Percentiles rank a stretch among this genome's conserved stretches.
phyloP scores from a whole-genome alignment of 1,284 basidiomycete species.

The Austroboletus rostrupii region DNA sequence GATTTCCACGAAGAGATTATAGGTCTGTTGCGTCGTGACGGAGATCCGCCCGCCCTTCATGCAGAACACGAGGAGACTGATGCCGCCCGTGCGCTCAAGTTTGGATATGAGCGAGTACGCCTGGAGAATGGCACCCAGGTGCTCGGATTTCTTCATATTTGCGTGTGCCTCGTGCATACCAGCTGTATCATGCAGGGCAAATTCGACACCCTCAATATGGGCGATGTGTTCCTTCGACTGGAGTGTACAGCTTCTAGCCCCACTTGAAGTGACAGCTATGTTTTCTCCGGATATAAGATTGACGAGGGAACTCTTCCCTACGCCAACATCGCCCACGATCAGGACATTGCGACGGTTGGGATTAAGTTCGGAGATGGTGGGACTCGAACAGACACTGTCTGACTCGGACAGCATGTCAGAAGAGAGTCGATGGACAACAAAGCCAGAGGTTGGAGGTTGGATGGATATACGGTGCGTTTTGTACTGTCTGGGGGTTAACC shows the following conservation, averaged over 20 bases:
- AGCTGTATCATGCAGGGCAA: conserved; percentile 36
- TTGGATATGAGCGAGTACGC: conserved; percentile 31
- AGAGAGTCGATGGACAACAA: conserved; percentile 3
- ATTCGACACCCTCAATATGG: conserved; percentile 12
- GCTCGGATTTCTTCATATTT: conserved; percentile 18
- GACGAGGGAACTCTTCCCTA: conserved; percentile 32
- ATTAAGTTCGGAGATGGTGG: conserved; percentile 9
- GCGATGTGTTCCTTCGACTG: conserved; percentile 15
- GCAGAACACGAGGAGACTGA: conserved; percentile 38
- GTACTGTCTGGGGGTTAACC: background rate
- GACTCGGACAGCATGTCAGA: conserved; percentile 13
- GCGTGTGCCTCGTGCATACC: conserved; percentile 36
- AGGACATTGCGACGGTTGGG: conserved; percentile 23
- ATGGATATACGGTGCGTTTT: conserved; percentile 1
- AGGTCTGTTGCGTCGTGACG: conserved; percentile 29
- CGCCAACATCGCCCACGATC: conserved; percentile 28
- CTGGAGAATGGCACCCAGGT: conserved; percentile 30
- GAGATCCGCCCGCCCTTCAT: conserved; percentile 35
- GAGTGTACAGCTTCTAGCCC: conserved; percentile 23
- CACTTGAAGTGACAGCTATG: conserved; percentile 20
- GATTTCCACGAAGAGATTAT: conserved; percentile 29
- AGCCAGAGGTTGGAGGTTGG: too few relatives aligned
- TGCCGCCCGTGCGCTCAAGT: conserved; percentile 29
- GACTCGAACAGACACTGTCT: conserved; percentile 15
- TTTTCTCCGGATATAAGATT: conserved; percentile 26